Base-by-base conservation (phyloP, 345 rosid genomes). In the Lumnitzera racemosa region DNA sequence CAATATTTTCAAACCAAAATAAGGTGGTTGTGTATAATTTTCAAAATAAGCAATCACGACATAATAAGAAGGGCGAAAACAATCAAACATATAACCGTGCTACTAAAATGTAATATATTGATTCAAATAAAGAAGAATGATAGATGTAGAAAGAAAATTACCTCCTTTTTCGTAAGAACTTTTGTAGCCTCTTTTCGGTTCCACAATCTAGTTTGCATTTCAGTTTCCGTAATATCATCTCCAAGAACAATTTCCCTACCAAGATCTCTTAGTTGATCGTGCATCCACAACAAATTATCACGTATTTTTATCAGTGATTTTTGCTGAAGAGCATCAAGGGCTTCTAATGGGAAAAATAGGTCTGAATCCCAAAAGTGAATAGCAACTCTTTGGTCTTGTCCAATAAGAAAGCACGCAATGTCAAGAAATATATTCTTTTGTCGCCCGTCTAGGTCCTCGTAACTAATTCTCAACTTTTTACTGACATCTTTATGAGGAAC, bases 401-500 rank as follows among this genome's bases (percentile, higher is more conserved):
- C 65, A 9, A 51, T 24, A 5, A 46, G 57, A 47, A 65, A 43
- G 43, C 62, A 65, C 4, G 62, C 63, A 29, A 60, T 61, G 11
- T 67, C 57, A 7, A 67, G 65, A 15, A 67, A 67, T 16, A 67
- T 27, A 10, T 48, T 5, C 43, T 20, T 31, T n/a, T 53, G 23
- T 1, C 41, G 23, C n/a, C 3, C 29, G 5, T 67, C 56, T 15
- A 67, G 47, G 13, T 31, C 31, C 16, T 61, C 71, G 25, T 47
- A 61, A 55, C 65, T 61, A 15, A 55, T 54, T 55, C 51, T 55
- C 43, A 61, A 48, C 41, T 29, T 29, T 3, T 31, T 31, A 4
- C 13, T 51, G 48, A 67, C 53, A 4, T 61, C 13, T 2, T 3
- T 23, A 14, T 5, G 11, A 5, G 70, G 59, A 46, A 47, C 15